Evolutionary conservation across 192 early-diverging fungal genomes (phyloP).

Genomic region (Funneliformis mosseae): DNA sequence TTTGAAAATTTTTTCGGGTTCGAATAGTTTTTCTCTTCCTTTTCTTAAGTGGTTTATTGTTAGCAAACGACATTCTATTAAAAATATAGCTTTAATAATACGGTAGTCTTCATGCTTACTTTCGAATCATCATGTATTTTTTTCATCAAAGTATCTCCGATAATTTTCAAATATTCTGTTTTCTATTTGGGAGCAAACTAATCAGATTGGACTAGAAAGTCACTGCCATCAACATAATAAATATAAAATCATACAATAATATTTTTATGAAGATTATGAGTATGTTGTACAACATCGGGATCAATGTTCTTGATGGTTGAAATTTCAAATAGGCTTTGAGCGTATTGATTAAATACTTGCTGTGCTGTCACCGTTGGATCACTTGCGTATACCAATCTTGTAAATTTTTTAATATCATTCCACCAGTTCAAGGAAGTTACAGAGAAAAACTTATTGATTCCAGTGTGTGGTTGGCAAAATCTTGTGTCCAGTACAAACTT

Average conservation of each 20-base stretch:
- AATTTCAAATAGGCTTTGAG: constrained; percentile 11
- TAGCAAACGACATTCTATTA: neutral
- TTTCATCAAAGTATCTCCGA: constrained; percentile 10
- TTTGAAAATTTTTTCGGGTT: constrained; percentile 18
- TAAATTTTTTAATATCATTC: neutral
- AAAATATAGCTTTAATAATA: neutral
- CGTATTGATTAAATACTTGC: neutral
- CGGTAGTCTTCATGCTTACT: constrained; percentile 8
- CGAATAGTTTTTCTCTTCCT: neutral
- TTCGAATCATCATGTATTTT: constrained; percentile 20
- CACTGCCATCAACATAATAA: neutral
- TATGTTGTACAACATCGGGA: neutral
- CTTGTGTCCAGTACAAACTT: neutral
- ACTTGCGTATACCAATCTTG: neutral
- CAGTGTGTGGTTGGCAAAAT: constrained; percentile 10
- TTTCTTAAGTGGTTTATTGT: constrained; percentile 22
- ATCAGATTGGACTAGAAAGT: constrained; percentile 22
- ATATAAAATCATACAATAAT: constrained; percentile 2
- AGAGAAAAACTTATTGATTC: constrained; percentile 23
- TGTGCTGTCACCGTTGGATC: constrained; percentile 12
- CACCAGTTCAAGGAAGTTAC: neutral
- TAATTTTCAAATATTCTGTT: constrained; percentile 23
- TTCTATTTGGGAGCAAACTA: neutral
- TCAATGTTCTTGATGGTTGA: constrained; percentile 7
- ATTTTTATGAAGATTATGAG: neutral